Base-by-base conservation (phyloP, 768 basidiomycete species). In the Mycena pura region DNA sequence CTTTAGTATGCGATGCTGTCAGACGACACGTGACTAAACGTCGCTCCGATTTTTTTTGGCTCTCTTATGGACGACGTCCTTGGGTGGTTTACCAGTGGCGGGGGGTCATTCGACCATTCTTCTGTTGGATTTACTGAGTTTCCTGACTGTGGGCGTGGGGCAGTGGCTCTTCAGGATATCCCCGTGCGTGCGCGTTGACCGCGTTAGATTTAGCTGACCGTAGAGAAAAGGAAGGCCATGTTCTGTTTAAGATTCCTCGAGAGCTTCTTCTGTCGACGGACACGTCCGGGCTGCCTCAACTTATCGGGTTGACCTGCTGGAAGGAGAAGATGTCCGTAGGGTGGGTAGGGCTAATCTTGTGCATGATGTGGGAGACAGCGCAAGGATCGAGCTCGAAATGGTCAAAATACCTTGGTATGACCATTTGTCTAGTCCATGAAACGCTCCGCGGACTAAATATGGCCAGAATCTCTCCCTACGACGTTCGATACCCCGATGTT, bases 331-430 rank as follows among this genome's bases (percentile, higher is more conserved):
- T 98, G 58, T 80, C 89, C 49, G 75, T 83, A 56, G 89, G 94
- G 8, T 99, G 97, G 97, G 79, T 84, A 1, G 90, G 91, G 3
- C 76, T 98, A 43, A 98, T 99, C 59, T 79, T 99, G 36, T 92
- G 89, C 64, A 90, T 99, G 88, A 93, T 99, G 91, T 97, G 93
- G 92, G 97, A 99, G 74, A 85, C 84, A 53, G 84, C 87, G 4
- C 82, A 82, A 63, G 87, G 87, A 1, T 57, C 76, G 3, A 69
- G 78, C 19, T 90, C 92, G 46, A 86, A 77, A 53, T 93, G 94
- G 95, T 69, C 72, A 6, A 79, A 79, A 10, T 96, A 96, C 75
- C 78, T 96, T 13, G 77, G 92, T 92, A 57, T 45, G 85, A 74
- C 48, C 40, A 15, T n/a, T 25, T 21, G 28, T 48, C 31, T 46